Evolutionary conservation across 179 eudicot species (phyloP).

Genomic region (Actinidia arguta): DNA sequence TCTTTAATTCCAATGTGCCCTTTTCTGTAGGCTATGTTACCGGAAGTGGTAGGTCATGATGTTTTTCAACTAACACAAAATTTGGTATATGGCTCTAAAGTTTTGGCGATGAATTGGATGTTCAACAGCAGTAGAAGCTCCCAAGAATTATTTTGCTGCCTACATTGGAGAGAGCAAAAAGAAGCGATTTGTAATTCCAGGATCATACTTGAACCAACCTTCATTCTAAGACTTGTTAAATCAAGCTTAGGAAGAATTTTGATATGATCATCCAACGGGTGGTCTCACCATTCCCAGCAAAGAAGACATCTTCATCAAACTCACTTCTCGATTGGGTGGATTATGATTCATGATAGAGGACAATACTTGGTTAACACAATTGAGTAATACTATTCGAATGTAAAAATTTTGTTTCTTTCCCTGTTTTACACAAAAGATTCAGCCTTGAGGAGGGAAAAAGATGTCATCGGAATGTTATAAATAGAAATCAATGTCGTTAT

Average conservation of each 20-base stretch:
- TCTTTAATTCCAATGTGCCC: too few species aligned
- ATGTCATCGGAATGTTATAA: neutral
- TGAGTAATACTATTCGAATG: neutral
- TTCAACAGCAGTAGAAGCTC: constrained; percentile 25
- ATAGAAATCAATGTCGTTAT: neutral
- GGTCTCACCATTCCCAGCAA: constrained; percentile 57
- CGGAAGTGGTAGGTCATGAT: too few species aligned
- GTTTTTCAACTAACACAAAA: too few species aligned
- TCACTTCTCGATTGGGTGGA: constrained; percentile 26
- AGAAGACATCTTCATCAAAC: constrained; percentile 43
- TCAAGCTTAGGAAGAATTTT: constrained; percentile 40
- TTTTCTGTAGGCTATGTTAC: too few species aligned
- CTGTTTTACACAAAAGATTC: neutral
- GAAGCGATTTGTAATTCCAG: too few species aligned
- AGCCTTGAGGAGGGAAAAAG: neutral
- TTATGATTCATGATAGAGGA: neutral
- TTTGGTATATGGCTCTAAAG: too few species aligned
- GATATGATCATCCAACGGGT: constrained; percentile 51
- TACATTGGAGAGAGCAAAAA: constrained; percentile 55
- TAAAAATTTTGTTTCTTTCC: neutral
- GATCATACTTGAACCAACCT: constrained; percentile 49
- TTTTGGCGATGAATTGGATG: too few species aligned
- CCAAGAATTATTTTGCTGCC: constrained; percentile 42
- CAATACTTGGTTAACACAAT: neutral
- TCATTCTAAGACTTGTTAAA: constrained; percentile 43